A percentile compares a stretch with the other conserved stretches of the same genome.
Evolutionary conservation across 1,139 yeast species (phyloP).

Genomic region (Saccharomycopsis hybrid): DNA sequence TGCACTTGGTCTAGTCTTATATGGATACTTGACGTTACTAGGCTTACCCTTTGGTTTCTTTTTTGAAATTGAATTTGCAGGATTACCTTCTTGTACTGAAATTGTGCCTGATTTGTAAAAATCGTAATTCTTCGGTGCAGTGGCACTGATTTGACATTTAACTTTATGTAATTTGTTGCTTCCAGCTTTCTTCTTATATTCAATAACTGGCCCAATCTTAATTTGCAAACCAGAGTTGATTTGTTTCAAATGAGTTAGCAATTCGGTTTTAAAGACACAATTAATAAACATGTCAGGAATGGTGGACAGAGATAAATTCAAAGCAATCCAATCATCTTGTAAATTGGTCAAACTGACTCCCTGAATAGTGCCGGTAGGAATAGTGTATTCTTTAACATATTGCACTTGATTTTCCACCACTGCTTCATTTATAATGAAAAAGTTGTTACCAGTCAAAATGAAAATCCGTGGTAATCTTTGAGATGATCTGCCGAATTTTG

Average conservation of each 20-base stretch:
- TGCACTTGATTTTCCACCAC: constrained; percentile 68
- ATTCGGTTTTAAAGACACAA: constrained; percentile 83
- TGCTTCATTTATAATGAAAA: constrained; percentile 68
- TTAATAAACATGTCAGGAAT: constrained; percentile 78
- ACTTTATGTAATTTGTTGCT: constrained; percentile 64
- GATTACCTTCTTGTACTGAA: constrained; percentile 72
- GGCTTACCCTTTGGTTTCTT: constrained; percentile 58
- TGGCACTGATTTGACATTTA: constrained; percentile 54
- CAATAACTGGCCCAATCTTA: constrained; percentile 64
- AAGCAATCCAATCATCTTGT: constrained; percentile 92
- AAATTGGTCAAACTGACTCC: constrained; percentile 64
- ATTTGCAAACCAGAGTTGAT: constrained; percentile 54
- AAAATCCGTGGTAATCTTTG: constrained; percentile 69
- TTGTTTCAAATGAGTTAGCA: constrained; percentile 68
- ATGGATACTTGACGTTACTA: constrained; percentile 22
- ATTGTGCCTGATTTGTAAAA: constrained; percentile 84
- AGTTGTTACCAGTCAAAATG: constrained; percentile 52
- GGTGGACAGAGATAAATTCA: constrained; percentile 50
- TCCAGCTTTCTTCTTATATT: constrained; percentile 89
- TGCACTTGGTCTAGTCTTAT: constrained; percentile 18
- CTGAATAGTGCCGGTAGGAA: constrained; percentile 55
- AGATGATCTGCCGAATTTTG: constrained; percentile 92
- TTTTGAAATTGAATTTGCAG: constrained; percentile 63
- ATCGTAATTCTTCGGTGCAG: constrained; percentile 63
- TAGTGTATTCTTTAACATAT: constrained; percentile 56